Conservation (phyloP, 805 yeast genomes). For the Lachancea mirantina region DNA sequence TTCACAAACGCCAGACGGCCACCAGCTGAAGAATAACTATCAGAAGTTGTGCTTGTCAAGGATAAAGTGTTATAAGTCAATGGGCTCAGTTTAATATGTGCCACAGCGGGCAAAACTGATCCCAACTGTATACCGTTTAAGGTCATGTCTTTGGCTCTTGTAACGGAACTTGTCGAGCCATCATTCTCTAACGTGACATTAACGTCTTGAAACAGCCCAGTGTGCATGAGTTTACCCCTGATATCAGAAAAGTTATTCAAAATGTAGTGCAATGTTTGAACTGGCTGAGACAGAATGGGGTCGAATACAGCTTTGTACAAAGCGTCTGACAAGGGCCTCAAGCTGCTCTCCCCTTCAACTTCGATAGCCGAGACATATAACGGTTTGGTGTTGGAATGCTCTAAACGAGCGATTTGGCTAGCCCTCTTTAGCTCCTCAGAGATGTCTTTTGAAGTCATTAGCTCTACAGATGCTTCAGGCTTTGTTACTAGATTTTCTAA, state of each 20-base stretch:
- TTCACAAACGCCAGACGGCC: conserved; percentile 38
- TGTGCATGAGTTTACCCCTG: conserved; percentile 33
- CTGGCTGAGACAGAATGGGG: conserved; percentile 38
- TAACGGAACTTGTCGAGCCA: conserved; percentile 10
- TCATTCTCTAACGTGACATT: conserved; percentile 38
- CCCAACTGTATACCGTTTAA: too few species aligned
- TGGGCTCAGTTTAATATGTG: conserved; percentile 37
- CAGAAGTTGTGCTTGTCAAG: conserved; percentile 32
- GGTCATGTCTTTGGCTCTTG: conserved; percentile 7
- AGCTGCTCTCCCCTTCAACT: conserved; percentile 16
- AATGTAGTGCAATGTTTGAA: conserved; percentile 35
- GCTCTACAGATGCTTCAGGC: not conserved
- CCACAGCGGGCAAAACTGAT: conserved; percentile 44
- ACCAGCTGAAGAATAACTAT: conserved; percentile 31
- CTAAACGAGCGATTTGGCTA: not conserved
- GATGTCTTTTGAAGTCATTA: conserved; percentile 1
- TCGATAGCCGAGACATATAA: conserved; percentile 17
- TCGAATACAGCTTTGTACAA: conserved; percentile 41
- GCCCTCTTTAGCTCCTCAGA: conserved; percentile 1
- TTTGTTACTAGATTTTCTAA: too few species aligned
- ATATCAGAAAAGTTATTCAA: conserved; percentile 32
- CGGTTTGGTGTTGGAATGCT: conserved; percentile 16
- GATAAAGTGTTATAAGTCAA: conserved; percentile 23
- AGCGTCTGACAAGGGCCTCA: conserved; percentile 33
- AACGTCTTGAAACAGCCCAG: conserved; percentile 41